Evolutionary conservation across 139 green algal species (phyloP), one percentile per base, ranked within the genome.

Genomic region (Asterochloris sp.): DNA sequence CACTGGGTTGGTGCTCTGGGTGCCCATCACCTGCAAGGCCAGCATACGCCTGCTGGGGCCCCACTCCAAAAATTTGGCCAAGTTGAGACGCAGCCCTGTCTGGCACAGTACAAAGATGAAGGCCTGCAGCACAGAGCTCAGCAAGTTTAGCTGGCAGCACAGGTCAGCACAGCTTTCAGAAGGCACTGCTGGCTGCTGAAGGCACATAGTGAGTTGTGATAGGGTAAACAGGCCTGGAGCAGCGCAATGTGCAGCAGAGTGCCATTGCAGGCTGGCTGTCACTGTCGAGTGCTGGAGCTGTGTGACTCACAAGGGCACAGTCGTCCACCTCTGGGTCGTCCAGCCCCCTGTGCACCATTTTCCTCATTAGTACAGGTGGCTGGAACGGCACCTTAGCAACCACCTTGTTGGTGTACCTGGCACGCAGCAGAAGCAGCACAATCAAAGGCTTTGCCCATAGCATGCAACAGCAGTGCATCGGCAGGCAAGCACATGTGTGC

Each of bases 301-400:
- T 29, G 62, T 10, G 47, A 80, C 82, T 76, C 16, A 86, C 82
- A 68, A 86, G 26, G 29, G 75, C 28, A 47, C 76, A 82, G 69
- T 86, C 82, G 47, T 81, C 79, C 21, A 28, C 19, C 14, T 69
- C 47, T 13, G 60, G 63, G 21, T 47, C 23, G 2, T 54, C n/a
- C 13, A 86, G 27, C 0, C 76, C 76, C 15, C 82, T 54, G 69
- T 86, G 82, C 28, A 77, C 28, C 11, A 86, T 11, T 28, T 83
- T 86, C 21, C 61, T 26, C 12, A 86, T 21, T 8, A 80, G 24
- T 38, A 47, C 73, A 15, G 63, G 61, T 2, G 82, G 67, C 60
- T 79, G 76, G 68, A 86, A 86, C 0, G 82, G 82, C 76, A 86
- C 68, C 60, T 86, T 86, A 29, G 82, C 82, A 13, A 86, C 69